Conservation (phyloP, 1,139 yeast species). For the Diutina siamensis region DNA sequence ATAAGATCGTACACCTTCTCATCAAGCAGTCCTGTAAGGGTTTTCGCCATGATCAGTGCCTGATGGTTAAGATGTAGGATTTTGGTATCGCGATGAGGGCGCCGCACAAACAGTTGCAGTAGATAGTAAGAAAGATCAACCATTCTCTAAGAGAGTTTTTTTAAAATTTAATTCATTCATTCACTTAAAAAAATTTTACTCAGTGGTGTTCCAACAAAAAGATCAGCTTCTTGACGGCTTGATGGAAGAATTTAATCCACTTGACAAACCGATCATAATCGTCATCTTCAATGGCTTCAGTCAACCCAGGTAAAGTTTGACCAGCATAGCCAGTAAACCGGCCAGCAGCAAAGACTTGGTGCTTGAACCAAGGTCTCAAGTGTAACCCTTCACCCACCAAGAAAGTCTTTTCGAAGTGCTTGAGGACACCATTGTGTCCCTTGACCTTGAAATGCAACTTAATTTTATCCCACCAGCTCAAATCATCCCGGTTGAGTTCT, state of each 20-base stretch:
- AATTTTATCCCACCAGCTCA: slow-evolving; percentile 30
- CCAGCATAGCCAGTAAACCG: slow-evolving; percentile 82
- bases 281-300: slow-evolving; percentile 66
- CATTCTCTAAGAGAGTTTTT: no score
- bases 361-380: slow-evolving; percentile 76
- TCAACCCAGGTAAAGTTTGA: slow-evolving; percentile 67
- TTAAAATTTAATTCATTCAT: no score
- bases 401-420: slow-evolving; percentile 58
- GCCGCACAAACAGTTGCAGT: not conserved
- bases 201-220: not conserved
- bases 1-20: slow-evolving; percentile 39
- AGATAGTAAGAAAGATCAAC: not conserved
- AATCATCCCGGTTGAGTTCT: slow-evolving; percentile 19
- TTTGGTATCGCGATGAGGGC: not conserved
- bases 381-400: slow-evolving; percentile 51
- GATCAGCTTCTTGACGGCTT: not conserved
- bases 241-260: not conserved
- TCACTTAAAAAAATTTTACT: no score
- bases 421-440: slow-evolving; percentile 31
- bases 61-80: not conserved
- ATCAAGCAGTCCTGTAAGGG: slow-evolving; percentile 20
- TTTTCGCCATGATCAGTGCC: not conserved
- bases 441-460: slow-evolving; percentile 22
- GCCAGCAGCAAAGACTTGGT: slow-evolving; percentile 74
- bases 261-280: slow-evolving; percentile 4